Percentiles rank a stretch among this genome's conserved stretches.
Evolutionary conservation across 441 rosid genomes (phyloP).

Genomic region (Dalechampia spathulata): DNA sequence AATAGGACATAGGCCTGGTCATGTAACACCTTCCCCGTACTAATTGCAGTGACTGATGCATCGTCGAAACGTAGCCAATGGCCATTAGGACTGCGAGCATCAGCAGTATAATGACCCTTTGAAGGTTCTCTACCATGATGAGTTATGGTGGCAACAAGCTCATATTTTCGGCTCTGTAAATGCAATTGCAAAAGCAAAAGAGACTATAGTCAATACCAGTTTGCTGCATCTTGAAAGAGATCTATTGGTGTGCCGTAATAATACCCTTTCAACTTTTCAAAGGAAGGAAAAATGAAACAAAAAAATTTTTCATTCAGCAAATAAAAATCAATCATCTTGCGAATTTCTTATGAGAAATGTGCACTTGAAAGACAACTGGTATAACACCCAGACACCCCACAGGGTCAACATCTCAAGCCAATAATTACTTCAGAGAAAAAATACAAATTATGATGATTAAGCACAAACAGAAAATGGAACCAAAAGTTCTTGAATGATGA

Average conservation of each 20-base stretch:
- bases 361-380: too few species aligned
- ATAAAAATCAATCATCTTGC: neutral
- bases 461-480: neutral
- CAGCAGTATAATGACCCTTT: slow-evolving; percentile 92
- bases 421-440: too few species aligned
- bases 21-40: slow-evolving; percentile 63
- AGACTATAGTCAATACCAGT: neutral
- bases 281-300: neutral
- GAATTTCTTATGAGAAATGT: too few species aligned
- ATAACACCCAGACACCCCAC: too few species aligned
- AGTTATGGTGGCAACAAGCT: slow-evolving; percentile 84
- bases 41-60: slow-evolving; percentile 66
- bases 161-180: slow-evolving; percentile 71
- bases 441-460: neutral
- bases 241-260: neutral
- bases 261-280: neutral
- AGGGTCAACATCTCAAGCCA: too few species aligned
- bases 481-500: neutral
- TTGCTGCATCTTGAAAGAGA: neutral
- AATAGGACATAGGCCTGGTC: slow-evolving; percentile 93
- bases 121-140: slow-evolving; percentile 96
- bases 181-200: slow-evolving; percentile 1
- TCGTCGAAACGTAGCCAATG: slow-evolving; percentile 94
- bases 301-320: neutral
- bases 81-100: slow-evolving; percentile 52